Evolutionary conservation across 371 early-diverging fungal genomes (phyloP).

Genomic region (Haplosporangium sp.): DNA sequence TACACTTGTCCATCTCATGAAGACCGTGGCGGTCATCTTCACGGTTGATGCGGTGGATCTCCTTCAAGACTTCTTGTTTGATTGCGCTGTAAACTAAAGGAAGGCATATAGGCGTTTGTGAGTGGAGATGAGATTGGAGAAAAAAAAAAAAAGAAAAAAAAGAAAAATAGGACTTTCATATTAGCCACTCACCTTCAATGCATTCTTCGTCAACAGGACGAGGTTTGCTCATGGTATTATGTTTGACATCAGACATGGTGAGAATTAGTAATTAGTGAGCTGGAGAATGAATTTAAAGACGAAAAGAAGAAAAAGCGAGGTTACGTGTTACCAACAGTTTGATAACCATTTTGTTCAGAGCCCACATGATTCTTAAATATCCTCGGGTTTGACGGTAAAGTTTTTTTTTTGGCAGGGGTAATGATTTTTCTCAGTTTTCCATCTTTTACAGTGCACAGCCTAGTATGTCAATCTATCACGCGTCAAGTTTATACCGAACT

Average conservation of each 20-base stretch:
- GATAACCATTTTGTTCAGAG: background rate
- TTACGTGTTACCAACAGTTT: background rate
- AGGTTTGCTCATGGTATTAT: constrained; percentile 64
- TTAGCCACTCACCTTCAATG: constrained; percentile 47
- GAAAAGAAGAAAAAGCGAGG: constrained; percentile 5
- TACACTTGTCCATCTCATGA: constrained; percentile 62
- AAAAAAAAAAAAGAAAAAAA: constrained; percentile 1
- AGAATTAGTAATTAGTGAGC: background rate
- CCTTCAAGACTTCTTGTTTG: constrained; percentile 57
- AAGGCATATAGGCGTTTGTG: background rate
- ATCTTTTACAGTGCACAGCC: background rate
- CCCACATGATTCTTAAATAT: background rate
- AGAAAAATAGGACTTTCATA: background rate
- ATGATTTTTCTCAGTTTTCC: constrained; percentile 4
- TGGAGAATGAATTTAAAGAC: constrained; percentile 2
- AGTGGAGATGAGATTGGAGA: background rate
- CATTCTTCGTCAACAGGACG: constrained; percentile 60
- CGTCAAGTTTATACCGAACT: constrained; percentile 3
- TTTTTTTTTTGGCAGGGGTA: background rate
- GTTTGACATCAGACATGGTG: constrained; percentile 63
- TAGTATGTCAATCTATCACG: background rate
- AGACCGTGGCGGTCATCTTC: constrained; percentile 61
- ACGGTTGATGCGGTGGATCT: constrained; percentile 59
- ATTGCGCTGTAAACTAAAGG: constrained; percentile 57
- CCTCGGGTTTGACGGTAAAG: background rate